Evolutionary conservation across 306 rosid species (phyloP).

Genomic region (Glycine tomentella): DNA sequence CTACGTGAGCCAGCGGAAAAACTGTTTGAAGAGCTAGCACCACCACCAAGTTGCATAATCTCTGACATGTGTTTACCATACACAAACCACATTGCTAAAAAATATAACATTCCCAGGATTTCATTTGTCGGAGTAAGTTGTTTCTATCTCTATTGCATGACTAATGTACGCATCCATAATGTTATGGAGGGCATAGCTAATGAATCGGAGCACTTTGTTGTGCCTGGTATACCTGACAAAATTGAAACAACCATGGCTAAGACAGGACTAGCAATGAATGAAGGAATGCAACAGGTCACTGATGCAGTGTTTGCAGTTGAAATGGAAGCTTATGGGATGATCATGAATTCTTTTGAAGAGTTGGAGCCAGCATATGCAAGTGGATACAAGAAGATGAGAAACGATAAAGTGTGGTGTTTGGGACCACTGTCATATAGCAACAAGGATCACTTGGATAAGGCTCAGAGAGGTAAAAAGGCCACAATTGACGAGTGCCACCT

Average conservation of each 20-base stretch:
- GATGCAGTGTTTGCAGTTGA: conserved; percentile 49
- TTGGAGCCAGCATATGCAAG: conserved; percentile 56
- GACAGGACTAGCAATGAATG: background rate
- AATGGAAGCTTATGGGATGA: conserved; percentile 44
- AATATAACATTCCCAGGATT: conserved; percentile 60
- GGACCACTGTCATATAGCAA: conserved; percentile 59
- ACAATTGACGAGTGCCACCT: conserved; percentile 45
- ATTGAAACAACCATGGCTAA: conserved; percentile 51
- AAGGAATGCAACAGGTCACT: background rate
- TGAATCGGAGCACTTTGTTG: conserved; percentile 45
- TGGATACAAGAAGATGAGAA: conserved; percentile 50
- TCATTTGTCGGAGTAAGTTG: conserved; percentile 51
- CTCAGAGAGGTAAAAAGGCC: conserved; percentile 59
- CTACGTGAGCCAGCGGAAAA: conserved; percentile 48
- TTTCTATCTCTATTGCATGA: conserved; percentile 26
- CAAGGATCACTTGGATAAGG: conserved; percentile 52
- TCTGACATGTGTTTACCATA: conserved; percentile 64
- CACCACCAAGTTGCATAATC: conserved; percentile 60
- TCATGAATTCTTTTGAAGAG: conserved; percentile 67
- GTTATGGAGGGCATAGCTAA: conserved; percentile 16
- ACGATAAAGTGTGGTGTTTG: conserved; percentile 62
- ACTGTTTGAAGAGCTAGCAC: conserved; percentile 46
- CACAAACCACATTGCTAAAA: conserved; percentile 50
- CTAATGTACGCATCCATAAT: background rate
- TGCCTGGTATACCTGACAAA: conserved; percentile 57